phyloP scores from a whole-genome alignment of 345 rosid genomes.

The Dimocarpus longan region DNA sequence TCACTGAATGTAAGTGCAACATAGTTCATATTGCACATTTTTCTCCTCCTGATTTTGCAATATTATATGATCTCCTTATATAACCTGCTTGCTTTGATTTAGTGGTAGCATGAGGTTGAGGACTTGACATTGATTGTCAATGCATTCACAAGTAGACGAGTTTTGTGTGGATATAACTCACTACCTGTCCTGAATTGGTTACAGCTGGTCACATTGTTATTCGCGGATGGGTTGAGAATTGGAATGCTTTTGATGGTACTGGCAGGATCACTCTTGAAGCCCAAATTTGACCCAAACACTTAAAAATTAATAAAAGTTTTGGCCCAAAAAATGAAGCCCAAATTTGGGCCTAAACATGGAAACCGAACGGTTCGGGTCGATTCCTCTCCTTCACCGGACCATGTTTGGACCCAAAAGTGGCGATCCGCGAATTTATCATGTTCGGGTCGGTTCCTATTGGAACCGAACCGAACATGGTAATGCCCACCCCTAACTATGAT shows the following conservation, averaged over 20 bases:
- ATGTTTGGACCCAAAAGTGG: too few species aligned
- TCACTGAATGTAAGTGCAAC: constrained; percentile 72
- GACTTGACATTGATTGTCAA: background rate
- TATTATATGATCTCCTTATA: background rate
- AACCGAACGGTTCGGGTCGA: too few species aligned
- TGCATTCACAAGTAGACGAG: background rate
- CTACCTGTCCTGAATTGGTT: constrained; percentile 21
- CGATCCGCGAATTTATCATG: too few species aligned
- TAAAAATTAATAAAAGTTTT: too few species aligned
- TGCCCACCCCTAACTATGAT: too few species aligned
- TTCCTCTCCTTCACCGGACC: too few species aligned
- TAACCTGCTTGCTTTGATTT: background rate
- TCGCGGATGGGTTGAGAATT: constrained; percentile 86
- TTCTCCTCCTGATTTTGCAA: background rate
- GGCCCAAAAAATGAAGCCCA: too few species aligned
- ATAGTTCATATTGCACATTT: constrained; percentile 2
- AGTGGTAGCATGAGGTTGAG: too few species aligned
- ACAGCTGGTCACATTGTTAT: constrained; percentile 93
- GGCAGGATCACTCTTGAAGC: constrained; percentile 45
- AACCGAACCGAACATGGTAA: too few species aligned
- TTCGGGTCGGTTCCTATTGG: too few species aligned
- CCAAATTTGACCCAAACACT: too few species aligned
- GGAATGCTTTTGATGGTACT: constrained; percentile 41
- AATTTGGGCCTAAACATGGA: too few species aligned
- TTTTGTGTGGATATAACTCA: background rate